Base-by-base conservation (phyloP, 345 rosid species). In the Eucalyptus paniculata region DNA sequence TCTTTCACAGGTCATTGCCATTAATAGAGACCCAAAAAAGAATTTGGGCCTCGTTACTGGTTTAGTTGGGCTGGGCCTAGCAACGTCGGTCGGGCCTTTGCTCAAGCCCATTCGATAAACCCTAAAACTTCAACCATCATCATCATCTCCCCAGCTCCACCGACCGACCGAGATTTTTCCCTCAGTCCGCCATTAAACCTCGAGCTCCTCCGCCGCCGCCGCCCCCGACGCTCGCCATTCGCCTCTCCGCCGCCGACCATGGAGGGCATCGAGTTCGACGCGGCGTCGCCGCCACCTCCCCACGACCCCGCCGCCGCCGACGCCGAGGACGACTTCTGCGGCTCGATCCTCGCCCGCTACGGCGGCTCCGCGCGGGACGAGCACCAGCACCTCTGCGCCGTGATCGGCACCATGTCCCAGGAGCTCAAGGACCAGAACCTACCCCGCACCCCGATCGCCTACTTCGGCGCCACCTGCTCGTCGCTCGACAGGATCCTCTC, bases 341-440 rank as follows among this genome's bases (percentile, higher is more conserved):
- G 92, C n/a, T 93, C 90, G 2, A 72, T 98, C 88, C 93, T 95
- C 83, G 90, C 94, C 81, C 96, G 94, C 60, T 93, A 94, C 89
- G 91, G 91, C 12, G 88, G 90, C 58, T 95, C 98, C 12, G 85
- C 89, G 19, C 92, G 94, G 65, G 96, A 96, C 28, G 95, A 95
- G 86, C 94, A 93, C 91, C 95, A 93, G 86, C 94, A 93, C 91
- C 90, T 97, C 87, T 97, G 99, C 88, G 92, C 95, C 44, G 93
- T 94, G 53, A 88, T 98, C 12, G 96, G 96, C 91, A 92, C 95
- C 89, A 94, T 98, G 91, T 91, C 97, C 37, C 98, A 96, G 90
- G 95, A 93, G 88, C 95, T 97, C 67, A 95, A 92, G 82, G 99
- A 96, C 86, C 95, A 93, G 85, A 94, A 92, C 89, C 94, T 94